Evolutionary conservation across 2,329 filamentous ascomycete species (phyloP), one percentile per base, ranked within the genome.

Genomic region (Cladorrhinum sp.): DNA sequence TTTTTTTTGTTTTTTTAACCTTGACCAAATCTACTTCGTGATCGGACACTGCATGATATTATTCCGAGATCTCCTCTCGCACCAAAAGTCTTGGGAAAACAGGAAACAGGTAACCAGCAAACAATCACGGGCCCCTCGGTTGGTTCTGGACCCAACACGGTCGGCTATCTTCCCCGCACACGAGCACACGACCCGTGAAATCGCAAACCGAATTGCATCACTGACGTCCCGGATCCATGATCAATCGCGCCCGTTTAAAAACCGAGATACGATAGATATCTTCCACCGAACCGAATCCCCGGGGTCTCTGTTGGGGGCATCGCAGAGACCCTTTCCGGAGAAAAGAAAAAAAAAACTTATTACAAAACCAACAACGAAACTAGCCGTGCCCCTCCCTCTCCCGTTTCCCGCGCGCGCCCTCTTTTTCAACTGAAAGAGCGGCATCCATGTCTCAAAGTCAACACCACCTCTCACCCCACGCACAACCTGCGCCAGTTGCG

Each of bases 71-170:
- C 3, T 18, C 7, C 6, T 46, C 26, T 26, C 50, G 36, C 23
- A 42, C 53, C 48, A 55, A 62, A 53, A 71, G 71, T 80, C 78
- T 80, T 82, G 86, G 86, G 83, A 79, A 79, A 80, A 76, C 78
- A 74, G 75, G 79, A 79, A 46, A 46, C 42, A 18, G 6, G n/a
- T 4, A 18, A 18, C 16, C 42, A 46, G 42, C 42, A 67, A 73
- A 75, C 79, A 79, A 80, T 80, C 80, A 79, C 80, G 81, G 79
- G 81, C 69, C 68, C 69, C 68, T 70, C 74, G 71, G 69, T 46
- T 46, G 71, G 69, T 46, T 46, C 42, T 46, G 42, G 42, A 20
- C 42, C 42, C 42, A 46, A 46, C 42, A 46, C 42, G 16, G 42
- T 16, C n/a, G 42, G 42, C 42, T 67, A 62, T 65, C 72, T 69